Conservation (phyloP, 2,329 filamentous ascomycete species). For the Pseudogymnoascus sp. region DNA sequence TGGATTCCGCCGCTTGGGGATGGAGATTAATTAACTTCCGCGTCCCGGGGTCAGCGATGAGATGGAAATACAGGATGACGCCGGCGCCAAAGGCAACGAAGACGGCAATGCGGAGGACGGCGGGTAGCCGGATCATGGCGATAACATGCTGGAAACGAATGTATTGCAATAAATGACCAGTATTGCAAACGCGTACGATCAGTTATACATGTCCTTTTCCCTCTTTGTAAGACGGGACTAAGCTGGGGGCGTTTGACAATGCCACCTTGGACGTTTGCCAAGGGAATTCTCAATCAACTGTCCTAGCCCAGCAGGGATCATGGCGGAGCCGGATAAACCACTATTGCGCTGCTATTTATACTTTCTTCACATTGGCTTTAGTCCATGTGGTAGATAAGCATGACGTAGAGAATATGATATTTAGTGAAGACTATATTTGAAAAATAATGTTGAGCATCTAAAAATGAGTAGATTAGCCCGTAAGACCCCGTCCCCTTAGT, state of each 20-base stretch:
- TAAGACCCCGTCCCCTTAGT: not conserved
- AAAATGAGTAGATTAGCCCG: not conserved
- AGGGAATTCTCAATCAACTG: not conserved
- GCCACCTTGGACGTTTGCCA: conserved; percentile 9
- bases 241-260: conserved; percentile 13
- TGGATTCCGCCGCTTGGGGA: not conserved
- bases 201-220: not conserved
- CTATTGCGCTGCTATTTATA: conserved; percentile 2
- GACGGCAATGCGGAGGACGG: not conserved
- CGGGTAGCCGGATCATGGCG: not conserved
- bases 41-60: not conserved
- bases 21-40: not conserved
- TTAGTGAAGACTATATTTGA: not conserved
- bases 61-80: not conserved
- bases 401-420: not conserved
- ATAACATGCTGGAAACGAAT: not conserved
- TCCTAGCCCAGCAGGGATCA: not conserved
- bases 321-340: not conserved
- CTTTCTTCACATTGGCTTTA: not conserved
- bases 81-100: not conserved
- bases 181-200: not conserved
- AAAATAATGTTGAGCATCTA: not conserved
- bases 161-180: not conserved
- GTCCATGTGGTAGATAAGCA: not conserved
- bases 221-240: conserved; percentile 4